Conservation (phyloP, 371 early-diverging fungal genomes). For the Apophysomyces trapeziformis region DNA sequence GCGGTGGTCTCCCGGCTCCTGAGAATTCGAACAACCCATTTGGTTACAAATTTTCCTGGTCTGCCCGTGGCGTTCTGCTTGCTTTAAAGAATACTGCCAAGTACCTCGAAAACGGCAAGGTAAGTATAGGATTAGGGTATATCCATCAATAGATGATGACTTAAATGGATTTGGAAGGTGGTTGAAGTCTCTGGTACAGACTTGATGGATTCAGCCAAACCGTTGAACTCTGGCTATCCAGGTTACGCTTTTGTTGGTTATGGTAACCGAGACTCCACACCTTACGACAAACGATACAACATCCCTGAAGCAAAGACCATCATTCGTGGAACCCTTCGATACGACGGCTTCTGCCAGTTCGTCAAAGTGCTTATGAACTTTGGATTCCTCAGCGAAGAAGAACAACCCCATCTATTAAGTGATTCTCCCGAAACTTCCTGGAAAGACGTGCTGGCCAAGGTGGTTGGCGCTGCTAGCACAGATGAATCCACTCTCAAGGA, state of each 20-base stretch:
- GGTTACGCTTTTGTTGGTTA: slow-evolving; percentile 89
- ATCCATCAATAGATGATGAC: background rate
- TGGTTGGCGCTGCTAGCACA: slow-evolving; percentile 47
- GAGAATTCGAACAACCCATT: slow-evolving; percentile 97
- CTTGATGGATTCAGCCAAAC: slow-evolving; percentile 87
- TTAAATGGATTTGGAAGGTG: slow-evolving; percentile 53
- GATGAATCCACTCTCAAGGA: slow-evolving; percentile 40
- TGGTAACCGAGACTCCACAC: slow-evolving; percentile 97
- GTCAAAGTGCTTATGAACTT: slow-evolving; percentile 91
- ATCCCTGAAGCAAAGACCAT: slow-evolving; percentile 96
- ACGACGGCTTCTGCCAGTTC: slow-evolving; percentile 91
- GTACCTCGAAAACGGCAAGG: slow-evolving; percentile 88
- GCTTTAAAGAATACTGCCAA: slow-evolving; percentile 93
- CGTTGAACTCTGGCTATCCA: slow-evolving; percentile 84
- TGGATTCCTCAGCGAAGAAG: slow-evolving; percentile 88
- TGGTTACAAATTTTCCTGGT: slow-evolving; percentile 99
- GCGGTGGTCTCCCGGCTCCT: slow-evolving; percentile 98
- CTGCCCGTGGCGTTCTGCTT: slow-evolving; percentile 92
- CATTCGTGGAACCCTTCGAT: slow-evolving; percentile 93
- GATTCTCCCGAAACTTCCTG: slow-evolving; percentile 73
- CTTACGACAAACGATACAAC: slow-evolving; percentile 92
- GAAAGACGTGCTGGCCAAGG: slow-evolving; percentile 71
- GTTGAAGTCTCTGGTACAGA: slow-evolving; percentile 91
- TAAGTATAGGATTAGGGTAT: slow-evolving; percentile 16
- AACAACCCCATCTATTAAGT: slow-evolving; percentile 65